These are phyloP conservation scores for Diplodia corticola DNA, from an alignment of 2,329 filamentous ascomycete species.

Conservation along the genomic window DNA sequence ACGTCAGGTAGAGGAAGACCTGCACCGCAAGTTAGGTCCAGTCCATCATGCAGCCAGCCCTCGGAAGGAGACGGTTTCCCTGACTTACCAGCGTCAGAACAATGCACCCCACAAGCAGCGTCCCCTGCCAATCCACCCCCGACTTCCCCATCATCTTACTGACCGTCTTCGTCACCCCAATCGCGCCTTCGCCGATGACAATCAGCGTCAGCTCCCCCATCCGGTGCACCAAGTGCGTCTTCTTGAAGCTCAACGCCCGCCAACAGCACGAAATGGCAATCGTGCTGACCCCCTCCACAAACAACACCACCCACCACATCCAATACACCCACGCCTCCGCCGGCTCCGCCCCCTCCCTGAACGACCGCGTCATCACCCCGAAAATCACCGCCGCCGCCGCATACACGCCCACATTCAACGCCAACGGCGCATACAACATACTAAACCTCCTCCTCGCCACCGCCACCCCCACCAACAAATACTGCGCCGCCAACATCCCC, in stretches of 20 bases:
- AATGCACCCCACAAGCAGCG: conserved; percentile 40
- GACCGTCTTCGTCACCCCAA: conserved; percentile 60
- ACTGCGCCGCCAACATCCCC: conserved; percentile 35
- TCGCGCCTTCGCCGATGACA: conserved; percentile 66
- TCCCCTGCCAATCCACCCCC: conserved; percentile 37
- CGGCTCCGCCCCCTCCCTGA: conserved; percentile 26
- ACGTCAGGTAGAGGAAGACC: conserved; percentile 63
- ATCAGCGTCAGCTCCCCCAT: conserved; percentile 66
- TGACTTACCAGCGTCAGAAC: conserved; percentile 35
- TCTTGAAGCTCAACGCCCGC: conserved; percentile 60
- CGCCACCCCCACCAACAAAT: conserved; percentile 37
- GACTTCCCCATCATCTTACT: conserved; percentile 40
- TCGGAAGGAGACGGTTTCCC: neutral
- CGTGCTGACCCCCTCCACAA: conserved; percentile 54
- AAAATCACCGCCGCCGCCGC: conserved; percentile 32
- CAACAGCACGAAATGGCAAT: conserved; percentile 57
- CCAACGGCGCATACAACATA: conserved; percentile 38
- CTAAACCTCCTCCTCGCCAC: conserved; percentile 31
- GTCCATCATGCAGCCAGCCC: neutral
- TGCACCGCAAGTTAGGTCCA: conserved; percentile 20
- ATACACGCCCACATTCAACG: conserved; percentile 36
- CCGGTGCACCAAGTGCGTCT: conserved; percentile 64
- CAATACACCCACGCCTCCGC: conserved; percentile 32
- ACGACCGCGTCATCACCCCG: conserved; percentile 38
- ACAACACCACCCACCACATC: conserved; percentile 47